phyloP scores from a whole-genome alignment of 768 basidiomycete genomes.

The Termitomyces sp. region DNA sequence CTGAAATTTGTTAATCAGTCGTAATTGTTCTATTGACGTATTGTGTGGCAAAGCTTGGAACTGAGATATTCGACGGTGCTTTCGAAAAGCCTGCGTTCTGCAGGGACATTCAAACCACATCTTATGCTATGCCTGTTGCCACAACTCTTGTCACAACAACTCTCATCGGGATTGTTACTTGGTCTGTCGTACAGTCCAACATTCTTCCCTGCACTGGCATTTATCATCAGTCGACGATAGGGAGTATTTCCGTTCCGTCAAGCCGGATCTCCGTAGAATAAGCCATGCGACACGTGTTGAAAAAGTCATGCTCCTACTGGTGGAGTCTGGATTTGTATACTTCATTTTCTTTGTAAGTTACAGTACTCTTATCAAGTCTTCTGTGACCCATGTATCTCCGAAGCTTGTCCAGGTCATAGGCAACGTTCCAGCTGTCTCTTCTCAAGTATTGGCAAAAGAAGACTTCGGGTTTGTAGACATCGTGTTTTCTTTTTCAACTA shows the following conservation, averaged over 20 bases:
- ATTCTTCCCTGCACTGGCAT: background rate
- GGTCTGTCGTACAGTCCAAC: background rate
- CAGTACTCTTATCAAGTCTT: background rate
- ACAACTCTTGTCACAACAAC: conserved; percentile 3
- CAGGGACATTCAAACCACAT: conserved; percentile 2
- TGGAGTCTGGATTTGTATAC: conserved; percentile 8
- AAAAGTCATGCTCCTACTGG: conserved; percentile 4
- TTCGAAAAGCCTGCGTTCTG: conserved; percentile 3
- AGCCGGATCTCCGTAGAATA: background rate
- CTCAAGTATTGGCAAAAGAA: background rate
- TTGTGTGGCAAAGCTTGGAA: conserved; percentile 4
- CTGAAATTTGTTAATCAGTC: background rate
- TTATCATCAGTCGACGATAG: background rate
- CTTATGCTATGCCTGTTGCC: conserved; percentile 3
- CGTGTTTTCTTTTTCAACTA: conserved; percentile 1
- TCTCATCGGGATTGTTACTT: conserved; percentile 2
- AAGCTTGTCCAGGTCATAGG: conserved; percentile 4
- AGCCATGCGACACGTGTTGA: conserved; percentile 1
- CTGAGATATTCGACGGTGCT: conserved; percentile 2
- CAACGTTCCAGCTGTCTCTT: background rate
- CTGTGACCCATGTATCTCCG: background rate
- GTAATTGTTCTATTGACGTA: background rate
- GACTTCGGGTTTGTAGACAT: background rate
- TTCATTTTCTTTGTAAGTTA: conserved; percentile 7
- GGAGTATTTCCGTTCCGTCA: conserved; percentile 1